A percentile compares a stretch with the other conserved stretches of the same genome.
Conservation (phyloP, 441 rosid genomes). For the Eruca vesicaria region DNA sequence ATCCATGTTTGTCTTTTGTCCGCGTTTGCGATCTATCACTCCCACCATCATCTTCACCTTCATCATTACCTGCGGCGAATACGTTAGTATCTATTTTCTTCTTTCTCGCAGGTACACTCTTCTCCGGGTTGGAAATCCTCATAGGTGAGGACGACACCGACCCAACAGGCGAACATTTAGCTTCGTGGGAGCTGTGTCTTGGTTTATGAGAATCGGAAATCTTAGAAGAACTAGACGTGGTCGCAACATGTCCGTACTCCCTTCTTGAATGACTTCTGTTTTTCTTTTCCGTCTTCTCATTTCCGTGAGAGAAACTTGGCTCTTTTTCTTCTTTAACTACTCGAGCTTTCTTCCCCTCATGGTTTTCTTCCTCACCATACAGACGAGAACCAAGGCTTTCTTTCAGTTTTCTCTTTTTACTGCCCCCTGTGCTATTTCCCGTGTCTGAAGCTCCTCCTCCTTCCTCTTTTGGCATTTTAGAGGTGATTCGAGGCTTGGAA, state of each 20-base stretch:
- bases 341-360: slow-evolving; percentile 66
- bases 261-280: slow-evolving; percentile 52
- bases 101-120: slow-evolving; percentile 44
- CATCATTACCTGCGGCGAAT: slow-evolving; percentile 46
- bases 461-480: slow-evolving; percentile 48
- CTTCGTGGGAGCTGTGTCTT: slow-evolving; percentile 60
- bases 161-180: slow-evolving; percentile 89
- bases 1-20: slow-evolving; percentile 50
- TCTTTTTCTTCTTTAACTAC: slow-evolving; percentile 60
- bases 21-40: slow-evolving; percentile 59
- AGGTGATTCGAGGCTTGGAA: slow-evolving; percentile 40
- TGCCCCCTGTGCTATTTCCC: slow-evolving; percentile 42
- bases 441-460: slow-evolving; percentile 50
- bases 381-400: slow-evolving; percentile 44
- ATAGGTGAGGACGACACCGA: slow-evolving; percentile 92
- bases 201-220: slow-evolving; percentile 82
- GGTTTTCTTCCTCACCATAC: slow-evolving; percentile 48
- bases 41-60: slow-evolving; percentile 57
- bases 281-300: slow-evolving; percentile 55
- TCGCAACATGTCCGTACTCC: slow-evolving; percentile 58
- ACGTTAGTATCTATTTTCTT: slow-evolving; percentile 52
- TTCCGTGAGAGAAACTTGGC: slow-evolving; percentile 55
- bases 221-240: slow-evolving; percentile 94
- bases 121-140: slow-evolving; percentile 60
- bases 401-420: slow-evolving; percentile 62